Conservation (phyloP, 352 stramenopile genomes). For the Phytophthora ohioensis region DNA sequence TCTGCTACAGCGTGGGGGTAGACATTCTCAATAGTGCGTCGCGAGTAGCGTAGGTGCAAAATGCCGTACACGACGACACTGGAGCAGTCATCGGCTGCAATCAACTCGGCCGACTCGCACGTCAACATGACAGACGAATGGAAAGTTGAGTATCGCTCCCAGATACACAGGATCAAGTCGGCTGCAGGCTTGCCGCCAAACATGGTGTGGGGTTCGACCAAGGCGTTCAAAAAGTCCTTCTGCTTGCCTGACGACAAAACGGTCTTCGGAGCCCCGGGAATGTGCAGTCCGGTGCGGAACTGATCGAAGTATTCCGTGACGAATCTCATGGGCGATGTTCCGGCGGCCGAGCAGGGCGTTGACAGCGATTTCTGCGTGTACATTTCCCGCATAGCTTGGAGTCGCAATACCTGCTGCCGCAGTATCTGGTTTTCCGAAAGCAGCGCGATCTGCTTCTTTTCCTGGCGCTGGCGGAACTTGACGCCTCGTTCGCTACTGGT, state of each 20-base stretch:
- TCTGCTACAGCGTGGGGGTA: conserved; percentile 50
- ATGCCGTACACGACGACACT: conserved; percentile 41
- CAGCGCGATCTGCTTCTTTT: conserved; percentile 34
- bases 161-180: conserved; percentile 36
- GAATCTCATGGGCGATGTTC: conserved; percentile 32
- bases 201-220: conserved; percentile 35
- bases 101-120: conserved; percentile 29
- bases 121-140: conserved; percentile 45
- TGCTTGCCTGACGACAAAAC: conserved; percentile 26
- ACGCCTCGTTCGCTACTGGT: conserved; percentile 41
- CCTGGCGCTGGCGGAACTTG: conserved; percentile 40
- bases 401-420: conserved; percentile 35
- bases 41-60: conserved; percentile 56
- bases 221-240: conserved; percentile 33
- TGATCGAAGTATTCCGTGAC: conserved; percentile 52
- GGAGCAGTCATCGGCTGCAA: conserved; percentile 34
- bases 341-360: conserved; percentile 17
- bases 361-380: conserved; percentile 23
- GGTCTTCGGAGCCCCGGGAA: conserved; percentile 4
- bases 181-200: conserved; percentile 34
- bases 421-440: conserved; percentile 20
- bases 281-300: conserved; percentile 41
- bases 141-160: conserved; percentile 39
- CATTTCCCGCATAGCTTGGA: conserved; percentile 32
- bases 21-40: conserved; percentile 55